Base-by-base conservation (phyloP, 1,139 yeast species). In the Candida sp. region DNA sequence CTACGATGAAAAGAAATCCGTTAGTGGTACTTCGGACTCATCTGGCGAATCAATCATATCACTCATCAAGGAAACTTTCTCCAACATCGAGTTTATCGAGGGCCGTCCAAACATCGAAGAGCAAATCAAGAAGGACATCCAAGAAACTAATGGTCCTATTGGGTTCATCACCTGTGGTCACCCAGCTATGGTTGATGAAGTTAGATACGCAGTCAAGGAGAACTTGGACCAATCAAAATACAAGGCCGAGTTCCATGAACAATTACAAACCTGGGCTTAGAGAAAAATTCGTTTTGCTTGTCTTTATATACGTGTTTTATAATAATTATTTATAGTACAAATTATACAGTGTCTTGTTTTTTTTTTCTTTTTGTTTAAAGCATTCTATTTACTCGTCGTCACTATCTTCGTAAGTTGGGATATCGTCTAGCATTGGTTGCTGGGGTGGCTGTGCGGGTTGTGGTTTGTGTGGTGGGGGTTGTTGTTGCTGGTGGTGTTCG, bases 161-260 rank as follows among this genome's bases (percentile, higher is more conserved):
- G 80, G 79, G 3, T 72, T 75, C 54, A 73, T 77, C 30, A 68
- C 77, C 1, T 80, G 84, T 63, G 83, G 81, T 2, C 81, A 78
- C 52, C 78, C 81, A 25, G 62, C 62, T 9, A 71, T 78, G 77
- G 77, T 72, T 41, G 90, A 85, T 63, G 75, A 73, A 39, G 63
- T 80, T 11, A 77, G 77, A 51, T 62, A 63, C 12, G 60, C 65
- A 1, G 72, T 70, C 27, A 70, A 66, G 7, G 49, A 62, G 35
- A 59, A 65, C 49, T 59, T 71, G 11, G 63, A 57, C 45, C 56
- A 65, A 47, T 54, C 63, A 2, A 58, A 59, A 7, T 70, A 69
- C 48, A 64, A 82, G 46, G 65, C 80, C 11, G 84, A 80, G 50
- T 71, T 75, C 54, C 79, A 63, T 54, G 84, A 80, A 58, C 77